phyloP scores from a whole-genome alignment of 1,284 basidiomycete species.

The Leccinum subrobustum region DNA sequence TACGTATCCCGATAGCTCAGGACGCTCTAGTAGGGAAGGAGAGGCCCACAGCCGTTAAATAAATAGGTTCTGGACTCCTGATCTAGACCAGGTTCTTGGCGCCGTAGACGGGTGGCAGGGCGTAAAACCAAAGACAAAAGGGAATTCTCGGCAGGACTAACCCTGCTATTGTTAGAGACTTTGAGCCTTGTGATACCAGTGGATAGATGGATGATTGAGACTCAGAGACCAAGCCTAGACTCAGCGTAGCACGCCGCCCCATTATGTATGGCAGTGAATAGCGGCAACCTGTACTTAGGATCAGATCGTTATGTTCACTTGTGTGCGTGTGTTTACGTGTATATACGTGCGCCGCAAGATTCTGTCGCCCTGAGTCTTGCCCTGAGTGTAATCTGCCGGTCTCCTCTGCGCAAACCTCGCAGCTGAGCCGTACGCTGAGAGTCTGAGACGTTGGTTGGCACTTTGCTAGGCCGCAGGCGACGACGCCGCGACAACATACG shows the following conservation, averaged over 20 bases:
- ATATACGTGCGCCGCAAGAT: neutral
- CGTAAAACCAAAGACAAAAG: neutral
- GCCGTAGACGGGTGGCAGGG: neutral
- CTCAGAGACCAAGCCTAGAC: neutral
- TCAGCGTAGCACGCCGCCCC: neutral
- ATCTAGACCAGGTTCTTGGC: neutral
- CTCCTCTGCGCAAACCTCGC: neutral
- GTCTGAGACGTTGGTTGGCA: no score
- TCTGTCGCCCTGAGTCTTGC: no score
- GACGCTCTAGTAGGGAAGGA: neutral
- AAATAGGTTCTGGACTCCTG: neutral
- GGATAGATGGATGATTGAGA: neutral
- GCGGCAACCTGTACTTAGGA: neutral
- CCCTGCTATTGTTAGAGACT: neutral
- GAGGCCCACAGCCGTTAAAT: neutral
- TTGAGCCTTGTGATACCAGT: neutral
- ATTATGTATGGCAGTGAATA: neutral
- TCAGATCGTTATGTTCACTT: neutral
- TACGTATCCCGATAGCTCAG: neutral
- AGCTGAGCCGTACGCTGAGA: no score
- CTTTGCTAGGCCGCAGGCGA: neutral
- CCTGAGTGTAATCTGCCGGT: neutral
- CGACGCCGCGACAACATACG: neutral
- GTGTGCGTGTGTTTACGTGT: neutral
- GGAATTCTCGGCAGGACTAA: neutral